Evolutionary conservation across 257 asterid genomes (phyloP), one percentile per base, ranked within the genome.

Genomic region (Mitragyna speciosa): DNA sequence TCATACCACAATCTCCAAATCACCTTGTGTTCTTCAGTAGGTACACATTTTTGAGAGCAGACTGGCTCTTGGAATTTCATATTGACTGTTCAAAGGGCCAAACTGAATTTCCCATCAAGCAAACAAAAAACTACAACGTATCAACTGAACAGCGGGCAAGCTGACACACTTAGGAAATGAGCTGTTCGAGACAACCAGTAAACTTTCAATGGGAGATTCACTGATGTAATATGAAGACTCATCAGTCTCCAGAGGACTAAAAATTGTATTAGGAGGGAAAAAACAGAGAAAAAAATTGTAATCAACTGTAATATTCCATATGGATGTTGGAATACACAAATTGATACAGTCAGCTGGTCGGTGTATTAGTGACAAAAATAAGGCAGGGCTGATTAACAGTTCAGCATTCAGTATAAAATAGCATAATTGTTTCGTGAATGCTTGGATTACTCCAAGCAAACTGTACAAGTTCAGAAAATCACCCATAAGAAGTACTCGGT

Each of bases 191-290:
- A 79, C 82, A 77, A 84, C 72, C 26, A 19, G 47, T 84, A 84
- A 86, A 71, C 85, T 85, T 77, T n/a, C 78, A 81, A 76, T 79
- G 80, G 79, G 89, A 83, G 89, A 73, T 45, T 66, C 80, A 70
- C 58, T 69, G 11, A 78, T 84, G 80, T 97, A 92, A 81, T 94
- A 97, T 75, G 94, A 90, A 70, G 97, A 96, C 98, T 91, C 17
- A 30, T 67, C 33, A 70, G 45, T 43, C 67, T n/a, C 81, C 73
- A 58, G 24, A 58, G 73, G 70, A 77, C n/a, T 22, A 22, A 41
- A 73, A 71, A 69, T 75, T 70, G 66, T 48, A 63, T 20, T 16
- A n/a, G n/a, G n/a, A 72, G 67, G 14, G 61, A 68, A 81, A 67
- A 17, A 33, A 33, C 63, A 58, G 24, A 54, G 59, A 58, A 66